A percentile compares a stretch with the other conserved stretches of the same genome.
Conservation (phyloP, 2,329 filamentous ascomycete genomes). For the Cordyceps militaris region DNA sequence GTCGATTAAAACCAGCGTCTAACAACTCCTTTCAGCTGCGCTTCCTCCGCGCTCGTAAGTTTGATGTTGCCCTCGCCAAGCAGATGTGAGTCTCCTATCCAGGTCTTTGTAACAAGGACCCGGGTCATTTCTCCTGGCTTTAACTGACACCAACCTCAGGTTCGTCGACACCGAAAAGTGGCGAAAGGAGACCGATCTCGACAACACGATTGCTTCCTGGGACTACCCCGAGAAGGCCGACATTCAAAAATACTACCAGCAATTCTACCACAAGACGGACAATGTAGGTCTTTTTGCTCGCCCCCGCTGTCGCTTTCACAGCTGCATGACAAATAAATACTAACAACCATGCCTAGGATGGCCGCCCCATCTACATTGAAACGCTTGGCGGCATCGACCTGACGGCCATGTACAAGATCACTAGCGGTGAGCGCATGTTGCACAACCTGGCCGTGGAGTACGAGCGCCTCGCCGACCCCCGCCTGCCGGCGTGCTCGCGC, state of each 20-base stretch:
- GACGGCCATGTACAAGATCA: constrained; percentile 85
- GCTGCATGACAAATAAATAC: background rate
- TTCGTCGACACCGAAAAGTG: constrained; percentile 87
- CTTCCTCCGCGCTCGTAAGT: constrained; percentile 92
- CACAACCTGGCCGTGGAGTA: constrained; percentile 96
- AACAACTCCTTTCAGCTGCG: constrained; percentile 52
- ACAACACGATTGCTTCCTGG: constrained; percentile 73
- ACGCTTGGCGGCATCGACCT: constrained; percentile 91
- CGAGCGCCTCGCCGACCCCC: constrained; percentile 89
- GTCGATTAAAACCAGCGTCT: background rate
- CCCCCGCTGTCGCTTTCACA: background rate
- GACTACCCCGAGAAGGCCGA: constrained; percentile 79
- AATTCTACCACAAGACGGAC: constrained; percentile 98
- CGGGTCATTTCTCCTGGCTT: too few species aligned
- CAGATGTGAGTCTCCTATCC: constrained; percentile 60
- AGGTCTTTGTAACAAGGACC: background rate
- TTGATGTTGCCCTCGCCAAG: constrained; percentile 77
- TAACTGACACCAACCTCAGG: constrained; percentile 45
- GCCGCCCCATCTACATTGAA: constrained; percentile 95
- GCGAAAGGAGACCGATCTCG: constrained; percentile 79
- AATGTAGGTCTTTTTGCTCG: constrained; percentile 43
- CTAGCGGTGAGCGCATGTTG: constrained; percentile 86
- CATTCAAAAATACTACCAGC: constrained; percentile 87
- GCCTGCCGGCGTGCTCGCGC: constrained; percentile 90
- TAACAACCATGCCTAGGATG: constrained; percentile 56